Percentiles rank a stretch among this genome's conserved stretches.
Evolutionary conservation across 2,329 filamentous ascomycete species (phyloP).

Genomic region (Alternaria longipes): DNA sequence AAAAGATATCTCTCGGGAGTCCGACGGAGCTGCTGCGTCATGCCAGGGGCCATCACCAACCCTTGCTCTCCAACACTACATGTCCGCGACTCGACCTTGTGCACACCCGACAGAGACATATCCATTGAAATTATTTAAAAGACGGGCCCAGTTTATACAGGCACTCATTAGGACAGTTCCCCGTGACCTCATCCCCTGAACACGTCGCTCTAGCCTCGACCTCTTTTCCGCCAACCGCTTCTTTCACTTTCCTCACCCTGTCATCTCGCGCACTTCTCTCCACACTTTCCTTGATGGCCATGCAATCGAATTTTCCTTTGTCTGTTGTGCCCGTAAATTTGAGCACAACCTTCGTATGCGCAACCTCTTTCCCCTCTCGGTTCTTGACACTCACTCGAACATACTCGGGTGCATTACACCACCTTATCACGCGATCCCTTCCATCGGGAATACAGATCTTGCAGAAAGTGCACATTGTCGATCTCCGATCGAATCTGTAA

Average conservation of each 20-base stretch:
- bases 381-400: slow-evolving; percentile 7
- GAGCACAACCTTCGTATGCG: slow-evolving; percentile 8
- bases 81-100: neutral
- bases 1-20: slow-evolving; percentile 17
- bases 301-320: slow-evolving; percentile 13
- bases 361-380: neutral
- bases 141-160: slow-evolving; percentile 8
- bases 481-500: slow-evolving; percentile 7
- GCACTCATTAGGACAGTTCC: slow-evolving; percentile 11
- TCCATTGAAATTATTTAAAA: neutral
- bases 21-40: slow-evolving; percentile 17
- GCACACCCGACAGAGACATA: no score
- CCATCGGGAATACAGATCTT: neutral
- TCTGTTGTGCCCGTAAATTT: slow-evolving; percentile 6
- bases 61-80: neutral
- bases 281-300: neutral
- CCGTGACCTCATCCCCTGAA: slow-evolving; percentile 4
- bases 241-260: neutral
- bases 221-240: neutral
- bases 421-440: neutral
- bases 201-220: slow-evolving; percentile 4
- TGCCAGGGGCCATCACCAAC: slow-evolving; percentile 6
- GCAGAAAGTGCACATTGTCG: neutral
- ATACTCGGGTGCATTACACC: slow-evolving; percentile 15
- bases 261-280: slow-evolving; percentile 2